Base-by-base conservation (phyloP, 768 basidiomycete genomes). In the Podaxis sp. region DNA sequence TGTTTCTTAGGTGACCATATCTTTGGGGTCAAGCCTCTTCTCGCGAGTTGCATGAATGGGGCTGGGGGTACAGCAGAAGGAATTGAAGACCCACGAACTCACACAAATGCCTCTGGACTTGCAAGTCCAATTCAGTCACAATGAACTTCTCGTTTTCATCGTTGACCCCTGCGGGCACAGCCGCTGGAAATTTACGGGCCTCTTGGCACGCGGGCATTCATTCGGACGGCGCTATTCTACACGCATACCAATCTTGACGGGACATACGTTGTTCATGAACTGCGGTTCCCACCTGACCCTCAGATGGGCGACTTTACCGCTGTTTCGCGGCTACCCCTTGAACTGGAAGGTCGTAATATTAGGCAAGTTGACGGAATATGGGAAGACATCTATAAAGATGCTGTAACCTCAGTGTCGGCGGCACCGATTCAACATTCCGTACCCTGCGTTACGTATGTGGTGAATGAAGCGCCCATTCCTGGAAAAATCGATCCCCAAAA, bases 151-250 rank as follows among this genome's bases (percentile, higher is more conserved):
- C 19, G 29, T 9, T 22, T 19, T 17, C n/a, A 41, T 55, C 11
- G n/a, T 55, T 24, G 52, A 24, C 25, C 29, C 25, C 25, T 50
- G 17, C 5, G 40, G 12, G 38, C 37, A 17, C 65, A 91, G 90
- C 81, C 82, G 17, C 65, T 94, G 2, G 91, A 95, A 71, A 92
- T 96, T 55, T 96, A 94, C 66, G 94, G 94, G 5, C 94, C 92
- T 11, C 74, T 86, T 6, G 93, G 94, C n/a, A 91, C 91, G 1
- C 87, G 94, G 24, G 86, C 89, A 25, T 94, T 92, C 69, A 77
- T 95, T 63, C 88, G 93, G 49, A 81, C 76, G 51, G 83, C 85
- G 29, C 80, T 95, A 55, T 71, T 74, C 24, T 87, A 87, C 68
- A 91, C 93, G 1, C 79, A 92, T 67, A 88, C 90, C 8, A 75